Evolutionary conservation across 768 basidiomycete genomes (phyloP).

Genomic region (Porphyrellus cyaneotinctus): DNA sequence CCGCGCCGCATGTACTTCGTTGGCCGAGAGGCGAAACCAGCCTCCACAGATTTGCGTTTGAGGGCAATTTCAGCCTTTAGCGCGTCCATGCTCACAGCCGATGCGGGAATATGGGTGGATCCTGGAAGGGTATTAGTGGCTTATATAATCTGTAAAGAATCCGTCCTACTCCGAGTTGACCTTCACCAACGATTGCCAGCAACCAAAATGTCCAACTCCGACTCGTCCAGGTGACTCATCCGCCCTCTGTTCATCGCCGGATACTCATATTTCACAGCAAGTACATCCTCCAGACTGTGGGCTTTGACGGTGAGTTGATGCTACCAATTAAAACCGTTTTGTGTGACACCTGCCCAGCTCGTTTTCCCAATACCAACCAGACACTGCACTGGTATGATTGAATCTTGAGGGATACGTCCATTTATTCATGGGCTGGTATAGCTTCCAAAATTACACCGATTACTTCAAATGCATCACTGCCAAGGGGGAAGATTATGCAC

Average conservation of each 20-base stretch:
- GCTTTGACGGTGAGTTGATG: conserved; percentile 72
- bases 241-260: not conserved
- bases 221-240: conserved; percentile 49
- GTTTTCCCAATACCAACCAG: conserved; percentile 91
- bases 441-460: conserved; percentile 96
- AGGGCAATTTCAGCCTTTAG: conserved; percentile 85
- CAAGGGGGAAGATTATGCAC: conserved; percentile 97
- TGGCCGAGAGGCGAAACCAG: conserved; percentile 45
- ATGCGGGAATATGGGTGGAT: too few relatives aligned
- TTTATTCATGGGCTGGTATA: conserved; percentile 26
- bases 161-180: conserved; percentile 27
- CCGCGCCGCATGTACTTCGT: conserved; percentile 89
- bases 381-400: conserved; percentile 85
- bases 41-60: conserved; percentile 75
- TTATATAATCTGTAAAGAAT: conserved; percentile 35
- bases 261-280: conserved; percentile 47
- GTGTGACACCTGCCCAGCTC: conserved; percentile 46
- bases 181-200: conserved; percentile 39
- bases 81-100: conserved; percentile 64
- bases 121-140: too few relatives aligned
- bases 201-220: conserved; percentile 57
- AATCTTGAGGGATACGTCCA: not conserved
- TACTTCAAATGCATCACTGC: conserved; percentile 97
- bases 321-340: not conserved
- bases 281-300: conserved; percentile 90